Evolutionary conservation across 257 asterid genomes (phyloP).

Genomic region (Fraxinus quadrangulata): DNA sequence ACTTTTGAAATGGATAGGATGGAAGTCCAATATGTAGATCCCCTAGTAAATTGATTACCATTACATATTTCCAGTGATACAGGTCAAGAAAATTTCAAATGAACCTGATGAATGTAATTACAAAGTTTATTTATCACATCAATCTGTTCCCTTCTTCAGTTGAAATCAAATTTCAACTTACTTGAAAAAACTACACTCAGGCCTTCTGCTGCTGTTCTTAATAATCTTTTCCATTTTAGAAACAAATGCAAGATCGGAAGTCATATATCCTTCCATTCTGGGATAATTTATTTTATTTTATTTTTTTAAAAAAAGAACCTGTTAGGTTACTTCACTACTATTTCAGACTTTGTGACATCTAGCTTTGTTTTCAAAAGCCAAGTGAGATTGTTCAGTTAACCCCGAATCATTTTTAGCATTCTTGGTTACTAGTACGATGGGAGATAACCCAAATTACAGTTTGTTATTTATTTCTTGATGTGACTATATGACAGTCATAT

Average conservation of each 20-base stretch:
- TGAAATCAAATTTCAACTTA: too few species aligned
- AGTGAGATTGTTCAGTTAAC: not conserved
- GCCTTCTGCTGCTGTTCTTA: too few species aligned
- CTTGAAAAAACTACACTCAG: too few species aligned
- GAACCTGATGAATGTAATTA: too few species aligned
- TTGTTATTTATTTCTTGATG: not conserved
- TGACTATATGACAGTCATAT: not conserved
- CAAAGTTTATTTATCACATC: too few species aligned
- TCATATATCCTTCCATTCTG: not conserved
- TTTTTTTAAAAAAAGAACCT: not conserved
- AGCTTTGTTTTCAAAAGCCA: not conserved
- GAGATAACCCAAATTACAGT: not conserved
- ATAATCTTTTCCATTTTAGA: not conserved
- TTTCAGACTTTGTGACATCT: constrained; percentile 8
- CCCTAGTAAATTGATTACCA: not conserved
- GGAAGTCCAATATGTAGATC: not conserved
- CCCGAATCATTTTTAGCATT: not conserved
- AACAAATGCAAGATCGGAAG: not conserved
- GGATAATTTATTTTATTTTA: too few species aligned
- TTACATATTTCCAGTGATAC: too few species aligned
- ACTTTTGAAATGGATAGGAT: constrained; percentile 2
- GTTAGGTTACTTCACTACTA: constrained; percentile 1
- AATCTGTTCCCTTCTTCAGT: too few species aligned
- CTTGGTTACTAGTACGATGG: not conserved
- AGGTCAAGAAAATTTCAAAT: too few species aligned